A percentile compares a stretch with the other conserved stretches of the same genome.
Conservation (phyloP, 192 early-diverging fungal genomes). For the Podila epicladia region DNA sequence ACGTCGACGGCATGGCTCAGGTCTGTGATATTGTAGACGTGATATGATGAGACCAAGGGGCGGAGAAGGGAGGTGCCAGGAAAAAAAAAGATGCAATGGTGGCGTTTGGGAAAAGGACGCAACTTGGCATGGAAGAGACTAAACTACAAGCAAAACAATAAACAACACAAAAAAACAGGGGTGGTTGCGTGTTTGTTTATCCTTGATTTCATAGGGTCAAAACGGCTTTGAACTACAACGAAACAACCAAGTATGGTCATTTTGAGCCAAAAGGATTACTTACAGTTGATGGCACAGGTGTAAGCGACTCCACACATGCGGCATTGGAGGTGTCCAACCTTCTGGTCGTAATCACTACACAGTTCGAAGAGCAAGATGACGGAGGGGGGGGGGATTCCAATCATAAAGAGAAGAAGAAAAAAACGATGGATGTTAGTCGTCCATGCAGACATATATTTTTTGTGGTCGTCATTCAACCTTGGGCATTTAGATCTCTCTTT, state of each 20-base stretch:
- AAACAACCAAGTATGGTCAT: neutral
- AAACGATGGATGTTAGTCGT: neutral
- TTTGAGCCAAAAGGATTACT: conserved; percentile 9
- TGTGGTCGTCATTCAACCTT: no score
- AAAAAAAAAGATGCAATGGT: neutral
- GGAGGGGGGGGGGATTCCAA: no score
- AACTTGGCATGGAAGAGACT: no score
- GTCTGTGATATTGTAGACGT: conserved; percentile 36
- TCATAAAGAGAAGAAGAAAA: neutral
- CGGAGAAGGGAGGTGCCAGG: neutral
- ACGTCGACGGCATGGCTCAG: conserved; percentile 88
- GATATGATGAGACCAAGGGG: neutral
- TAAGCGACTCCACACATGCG: conserved; percentile 80
- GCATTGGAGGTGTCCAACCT: conserved; percentile 82
- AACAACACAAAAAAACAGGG: no score
- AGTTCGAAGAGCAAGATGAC: neutral
- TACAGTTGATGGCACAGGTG: conserved; percentile 76
- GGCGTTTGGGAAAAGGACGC: no score
- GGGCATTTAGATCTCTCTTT: no score
- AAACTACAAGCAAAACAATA: no score
- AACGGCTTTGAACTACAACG: no score
- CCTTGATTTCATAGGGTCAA: neutral
- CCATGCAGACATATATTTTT: no score
- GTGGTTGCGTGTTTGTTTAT: neutral
- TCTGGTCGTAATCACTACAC: conserved; percentile 70